Conservation (phyloP, 1,284 basidiomycete genomes). For the Ganoderma leucocontextum region DNA sequence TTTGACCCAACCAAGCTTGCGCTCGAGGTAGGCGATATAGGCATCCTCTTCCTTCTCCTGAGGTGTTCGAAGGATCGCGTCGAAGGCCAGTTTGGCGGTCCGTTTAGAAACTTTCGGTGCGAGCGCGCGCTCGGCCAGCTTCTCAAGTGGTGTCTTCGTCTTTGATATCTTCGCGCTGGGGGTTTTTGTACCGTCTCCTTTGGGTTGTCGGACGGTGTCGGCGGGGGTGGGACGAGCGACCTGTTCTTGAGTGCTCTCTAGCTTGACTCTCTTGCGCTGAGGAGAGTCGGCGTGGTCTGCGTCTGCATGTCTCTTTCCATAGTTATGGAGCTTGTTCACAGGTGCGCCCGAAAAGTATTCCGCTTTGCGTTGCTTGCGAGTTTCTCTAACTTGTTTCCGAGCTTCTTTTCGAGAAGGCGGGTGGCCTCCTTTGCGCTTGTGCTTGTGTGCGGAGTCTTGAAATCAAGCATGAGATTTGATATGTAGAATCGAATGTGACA, state of each 20-base stretch:
- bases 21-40: slow-evolving; percentile 43
- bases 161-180: slow-evolving; percentile 10
- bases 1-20: slow-evolving; percentile 42
- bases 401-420: slow-evolving; percentile 65
- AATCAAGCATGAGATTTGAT: background rate
- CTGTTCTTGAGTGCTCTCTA: slow-evolving; percentile 12
- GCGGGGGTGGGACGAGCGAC: slow-evolving; percentile 12
- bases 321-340: slow-evolving; percentile 34
- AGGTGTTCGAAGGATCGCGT: slow-evolving; percentile 25
- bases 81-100: slow-evolving; percentile 13
- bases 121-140: slow-evolving; percentile 38
- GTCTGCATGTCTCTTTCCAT: slow-evolving; percentile 44
- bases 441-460: slow-evolving; percentile 25
- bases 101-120: slow-evolving; percentile 19
- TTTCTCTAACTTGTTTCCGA: slow-evolving; percentile 66
- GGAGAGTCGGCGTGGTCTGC: slow-evolving; percentile 52
- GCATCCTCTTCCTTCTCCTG: slow-evolving; percentile 43
- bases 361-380: slow-evolving; percentile 67
- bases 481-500: background rate
- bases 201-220: slow-evolving; percentile 4
- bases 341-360: slow-evolving; percentile 53
- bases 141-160: slow-evolving; percentile 38
- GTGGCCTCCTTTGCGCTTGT: slow-evolving; percentile 32
- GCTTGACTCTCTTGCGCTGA: slow-evolving; percentile 54
- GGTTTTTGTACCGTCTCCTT: background rate